phyloP scores from a whole-genome alignment of 2,329 filamentous ascomycete species.

The Bipolaris cookei region DNA sequence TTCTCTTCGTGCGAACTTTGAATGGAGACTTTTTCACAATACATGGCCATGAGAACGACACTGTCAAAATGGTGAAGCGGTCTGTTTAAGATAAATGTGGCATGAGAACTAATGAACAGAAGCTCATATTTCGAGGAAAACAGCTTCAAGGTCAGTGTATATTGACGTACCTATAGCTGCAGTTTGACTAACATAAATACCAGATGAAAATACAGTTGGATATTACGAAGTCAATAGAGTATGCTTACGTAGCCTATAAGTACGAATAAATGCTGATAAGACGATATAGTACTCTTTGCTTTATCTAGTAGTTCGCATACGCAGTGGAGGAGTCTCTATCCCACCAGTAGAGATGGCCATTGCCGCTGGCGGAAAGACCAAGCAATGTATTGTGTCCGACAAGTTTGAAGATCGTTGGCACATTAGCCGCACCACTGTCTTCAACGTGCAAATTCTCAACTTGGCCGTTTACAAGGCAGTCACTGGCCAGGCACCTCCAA shows the following conservation, averaged over 20 bases:
- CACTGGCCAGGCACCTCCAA: constrained; percentile 47
- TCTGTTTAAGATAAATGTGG: background rate
- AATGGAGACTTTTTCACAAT: constrained; percentile 71
- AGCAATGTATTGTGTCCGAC: constrained; percentile 50
- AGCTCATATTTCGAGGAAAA: background rate
- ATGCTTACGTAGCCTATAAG: background rate
- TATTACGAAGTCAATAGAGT: background rate
- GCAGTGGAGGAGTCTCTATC: constrained; percentile 51
- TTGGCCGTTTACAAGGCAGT: constrained; percentile 42
- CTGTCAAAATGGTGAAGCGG: background rate
- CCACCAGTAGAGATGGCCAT: constrained; percentile 43
- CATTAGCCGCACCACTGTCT: constrained; percentile 30
- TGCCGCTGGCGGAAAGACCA: constrained; percentile 52
- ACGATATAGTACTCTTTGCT: constrained; percentile 79
- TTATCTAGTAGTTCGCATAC: constrained; percentile 72
- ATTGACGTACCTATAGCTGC: constrained; percentile 45
- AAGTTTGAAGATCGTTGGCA: constrained; percentile 14
- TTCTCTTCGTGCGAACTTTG: constrained; percentile 49
- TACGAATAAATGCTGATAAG: constrained; percentile 65
- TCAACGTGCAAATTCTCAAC: constrained; percentile 54
- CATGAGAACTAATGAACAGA: constrained; percentile 60
- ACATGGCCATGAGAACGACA: constrained; percentile 63
- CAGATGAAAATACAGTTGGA: background rate
- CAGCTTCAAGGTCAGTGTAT: background rate
- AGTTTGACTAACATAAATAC: constrained; percentile 51